Evolutionary conservation across 495 filamentous ascomycete species (phyloP).

Genomic region (Apiosordaria backusii): DNA sequence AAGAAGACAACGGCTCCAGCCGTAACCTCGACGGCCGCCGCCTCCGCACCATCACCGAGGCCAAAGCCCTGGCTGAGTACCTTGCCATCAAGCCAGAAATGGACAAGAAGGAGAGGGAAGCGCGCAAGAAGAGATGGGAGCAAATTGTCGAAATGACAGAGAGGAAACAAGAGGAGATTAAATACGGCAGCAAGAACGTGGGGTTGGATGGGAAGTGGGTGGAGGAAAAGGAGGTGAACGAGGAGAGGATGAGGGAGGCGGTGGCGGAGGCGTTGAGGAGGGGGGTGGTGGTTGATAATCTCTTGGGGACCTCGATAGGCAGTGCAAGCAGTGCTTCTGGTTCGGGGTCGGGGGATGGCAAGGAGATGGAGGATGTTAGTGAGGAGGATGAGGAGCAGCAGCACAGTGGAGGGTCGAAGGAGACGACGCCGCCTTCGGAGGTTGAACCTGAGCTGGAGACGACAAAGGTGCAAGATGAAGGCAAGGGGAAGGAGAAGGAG

Average conservation of each 20-base stretch:
- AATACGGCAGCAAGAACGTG: slow-evolving; percentile 61
- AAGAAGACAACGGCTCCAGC: slow-evolving; percentile 80
- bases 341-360: slow-evolving; percentile 22
- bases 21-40: slow-evolving; percentile 91
- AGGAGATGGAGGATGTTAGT: slow-evolving; percentile 33
- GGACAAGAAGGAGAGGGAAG: slow-evolving; percentile 87
- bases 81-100: slow-evolving; percentile 94
- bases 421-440: slow-evolving; percentile 36
- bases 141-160: slow-evolving; percentile 80
- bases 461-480: slow-evolving; percentile 6
- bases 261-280: slow-evolving; percentile 73
- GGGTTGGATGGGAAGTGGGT: slow-evolving; percentile 84
- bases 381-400: slow-evolving; percentile 36
- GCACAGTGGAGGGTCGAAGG: slow-evolving; percentile 36
- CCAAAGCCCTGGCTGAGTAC: slow-evolving; percentile 92
- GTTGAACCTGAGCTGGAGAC: slow-evolving; percentile 17
- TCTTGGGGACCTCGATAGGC: slow-evolving; percentile 40
- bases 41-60: slow-evolving; percentile 86
- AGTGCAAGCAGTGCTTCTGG: slow-evolving; percentile 4
- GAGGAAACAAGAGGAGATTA: slow-evolving; percentile 73
- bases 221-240: slow-evolving; percentile 82
- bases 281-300: slow-evolving; percentile 56
- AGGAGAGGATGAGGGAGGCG: slow-evolving; percentile 78
- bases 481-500: slow-evolving; percentile 41
- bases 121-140: slow-evolving; percentile 74